Base-by-base conservation (phyloP, 345 rosid genomes). In the Boechera retrofracta region DNA sequence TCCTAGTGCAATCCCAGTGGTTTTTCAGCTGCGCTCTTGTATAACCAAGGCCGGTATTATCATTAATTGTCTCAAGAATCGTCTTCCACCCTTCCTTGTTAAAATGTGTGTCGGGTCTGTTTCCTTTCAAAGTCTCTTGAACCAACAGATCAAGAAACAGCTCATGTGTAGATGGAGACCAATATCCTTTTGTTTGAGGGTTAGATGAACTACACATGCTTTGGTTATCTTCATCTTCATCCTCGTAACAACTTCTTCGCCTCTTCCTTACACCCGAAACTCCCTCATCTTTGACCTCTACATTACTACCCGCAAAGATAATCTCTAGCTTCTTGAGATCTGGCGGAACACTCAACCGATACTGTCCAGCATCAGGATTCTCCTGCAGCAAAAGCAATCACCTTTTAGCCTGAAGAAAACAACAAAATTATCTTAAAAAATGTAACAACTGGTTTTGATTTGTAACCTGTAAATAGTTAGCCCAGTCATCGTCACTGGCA, bases 41-140 rank as follows among this genome's bases (percentile, higher is more conserved):
- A 41, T 79, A 83, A 31, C 63, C 74, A 33, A 82, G 29, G 24
- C 87, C 83, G 0, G 83, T 75, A 71, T 65, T 81, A 10, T 73
- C 78, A 49, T 79, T 80, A 71, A 85, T 83, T 15, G 82, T 76
- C 70, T 75, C 83, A 1, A 79, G 69, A 64, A 85, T 81, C 39
- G 83, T 79, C 81, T 74, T 85, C 88, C 86, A 83, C n/a, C 88
- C 85, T 67, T 85, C 83, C 69, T 77, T 79, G 45, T 80, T 83
- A 61, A 85, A 79, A 74, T 83, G 83, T 10, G 84, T 75, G 49
- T 81, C 82, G 2, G 83, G 82, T 77, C 75, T 80, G 73, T 81
- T 85, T 26, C 88, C 88, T 67, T 79, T 85, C 26, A 75, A 11
- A 44, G 79, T 83, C 83, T 85, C 83, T 41, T 81, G 81, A 7